Base-by-base conservation (phyloP, 345 rosid genomes). In the Euphorbia peplus region DNA sequence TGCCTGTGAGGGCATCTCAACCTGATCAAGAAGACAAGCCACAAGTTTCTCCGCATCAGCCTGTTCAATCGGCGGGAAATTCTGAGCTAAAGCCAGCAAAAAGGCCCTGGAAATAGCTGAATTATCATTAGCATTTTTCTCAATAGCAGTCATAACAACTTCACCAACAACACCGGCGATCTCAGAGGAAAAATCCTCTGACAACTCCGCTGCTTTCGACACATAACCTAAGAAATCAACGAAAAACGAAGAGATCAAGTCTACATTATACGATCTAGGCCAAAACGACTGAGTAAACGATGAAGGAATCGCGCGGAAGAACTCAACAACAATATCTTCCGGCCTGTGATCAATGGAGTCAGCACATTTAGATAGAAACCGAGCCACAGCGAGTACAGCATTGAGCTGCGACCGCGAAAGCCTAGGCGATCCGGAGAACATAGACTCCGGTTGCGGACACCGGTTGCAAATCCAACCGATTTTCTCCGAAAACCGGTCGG, bases 391-490 rank as follows among this genome's bases (percentile, higher is more conserved):
- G 56, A 95, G 88, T 25, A 85, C 86, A 3, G 97, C 97, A 82
- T 88, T 85, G 86, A 95, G 97, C 73, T 95, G 98, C 13, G 92
- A 81, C 26, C 88, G 89, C 39, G 97, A 75, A 54, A 90, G 91
- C 85, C 90, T 82, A 48, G 93, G 84, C 13, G 95, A 91, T 77
- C 84, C 95, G 55, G 79, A 72, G 50, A 64, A 80, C 19, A 88
- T 72, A 68, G 79, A 65, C 60, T 86, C 97, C 47, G 91, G 84
- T 68, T 83, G 98, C 24, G 99, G 97, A 67, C 98, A 92, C 5
- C 96, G 87, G 63, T 83, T 87, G 83, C 98, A 95, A 70, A 95
- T 83, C 98, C 98, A 92, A 52, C 86, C 80, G 51, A 95, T 71
- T 53, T 92, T 92, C 24, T 95, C 95, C 14, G 87, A 75, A 81